phyloP scores from a whole-genome alignment of 306 rosid species.

The Prinsepia uniflora region DNA sequence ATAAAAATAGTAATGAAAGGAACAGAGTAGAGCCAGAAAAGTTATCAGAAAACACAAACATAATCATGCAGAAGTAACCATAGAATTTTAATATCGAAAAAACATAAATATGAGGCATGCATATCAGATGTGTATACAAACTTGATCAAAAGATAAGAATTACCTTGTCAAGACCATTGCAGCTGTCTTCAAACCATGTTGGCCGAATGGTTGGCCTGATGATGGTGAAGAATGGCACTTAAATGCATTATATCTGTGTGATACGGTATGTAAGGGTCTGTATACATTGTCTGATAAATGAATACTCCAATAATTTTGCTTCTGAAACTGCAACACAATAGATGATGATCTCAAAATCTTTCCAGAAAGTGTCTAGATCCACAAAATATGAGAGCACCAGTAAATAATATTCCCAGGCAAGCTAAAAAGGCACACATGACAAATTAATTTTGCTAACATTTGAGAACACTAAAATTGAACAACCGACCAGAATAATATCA shows the following conservation, averaged over 20 bases:
- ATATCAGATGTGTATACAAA: not conserved
- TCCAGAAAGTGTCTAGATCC: conserved; percentile 9
- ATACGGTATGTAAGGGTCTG: conserved; percentile 38
- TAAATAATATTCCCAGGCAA: not conserved
- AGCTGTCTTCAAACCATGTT: conserved; percentile 46
- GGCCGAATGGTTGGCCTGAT: conserved; percentile 40
- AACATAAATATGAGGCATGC: not conserved
- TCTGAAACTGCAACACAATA: conserved; percentile 46
- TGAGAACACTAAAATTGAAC: not conserved
- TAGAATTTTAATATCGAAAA: not conserved
- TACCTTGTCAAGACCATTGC: conserved; percentile 58
- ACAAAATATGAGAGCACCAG: not conserved
- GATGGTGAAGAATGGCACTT: conserved; percentile 58
- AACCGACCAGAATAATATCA: not conserved
- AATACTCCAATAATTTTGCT: conserved; percentile 39
- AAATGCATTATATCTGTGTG: conserved; percentile 48
- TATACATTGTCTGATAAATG: conserved; percentile 32
- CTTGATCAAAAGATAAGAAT: conserved; percentile 7
- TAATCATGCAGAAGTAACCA: not conserved
- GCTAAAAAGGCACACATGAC: not conserved
- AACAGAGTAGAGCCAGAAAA: not conserved
- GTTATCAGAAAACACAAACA: not conserved
- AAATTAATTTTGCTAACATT: not conserved
- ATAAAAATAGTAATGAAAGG: conserved; percentile 1
- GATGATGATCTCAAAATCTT: conserved; percentile 13